These are phyloP conservation scores for Sugiyamaella grinbergsii DNA, from an alignment of 1,139 yeast genomes.

Conservation along the genomic window DNA sequence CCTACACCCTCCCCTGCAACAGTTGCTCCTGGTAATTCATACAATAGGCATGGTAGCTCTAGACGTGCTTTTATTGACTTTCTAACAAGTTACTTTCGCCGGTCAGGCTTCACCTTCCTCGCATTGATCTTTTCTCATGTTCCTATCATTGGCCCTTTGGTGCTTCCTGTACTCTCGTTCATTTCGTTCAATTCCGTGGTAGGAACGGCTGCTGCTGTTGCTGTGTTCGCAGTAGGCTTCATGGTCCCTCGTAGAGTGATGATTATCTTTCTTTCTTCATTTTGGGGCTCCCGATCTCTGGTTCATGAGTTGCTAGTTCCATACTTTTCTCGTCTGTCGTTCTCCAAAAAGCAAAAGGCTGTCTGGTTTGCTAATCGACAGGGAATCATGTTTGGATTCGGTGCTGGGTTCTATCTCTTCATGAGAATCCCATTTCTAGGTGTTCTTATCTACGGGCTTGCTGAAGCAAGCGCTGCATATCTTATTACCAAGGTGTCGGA, in stretches of 20 bases:
- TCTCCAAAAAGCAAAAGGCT: constrained; percentile 48
- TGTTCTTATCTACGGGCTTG: constrained; percentile 55
- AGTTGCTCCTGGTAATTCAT: background rate
- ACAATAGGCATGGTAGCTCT: background rate
- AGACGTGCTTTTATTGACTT: constrained; percentile 22
- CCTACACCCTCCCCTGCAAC: background rate
- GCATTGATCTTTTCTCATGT: constrained; percentile 39
- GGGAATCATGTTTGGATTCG: constrained; percentile 62
- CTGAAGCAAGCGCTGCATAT: constrained; percentile 58
- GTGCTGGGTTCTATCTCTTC: constrained; percentile 52
- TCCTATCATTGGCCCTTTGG: constrained; percentile 48
- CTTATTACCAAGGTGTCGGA: constrained; percentile 57
- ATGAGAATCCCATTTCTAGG: constrained; percentile 53
- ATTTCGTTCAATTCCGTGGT: constrained; percentile 49
- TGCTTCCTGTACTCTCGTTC: constrained; percentile 50
- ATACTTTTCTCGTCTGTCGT: constrained; percentile 54
- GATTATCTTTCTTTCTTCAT: constrained; percentile 47
- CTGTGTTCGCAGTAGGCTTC: constrained; percentile 45
- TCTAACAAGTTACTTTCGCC: constrained; percentile 34
- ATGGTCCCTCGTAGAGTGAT: constrained; percentile 45
- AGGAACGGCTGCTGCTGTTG: constrained; percentile 51
- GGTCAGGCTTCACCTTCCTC: constrained; percentile 35
- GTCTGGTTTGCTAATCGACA: constrained; percentile 59
- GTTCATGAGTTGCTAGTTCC: constrained; percentile 54
- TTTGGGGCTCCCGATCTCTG: constrained; percentile 52